phyloP scores from a whole-genome alignment of 768 basidiomycete genomes.

The Podaxis pistillaris region DNA sequence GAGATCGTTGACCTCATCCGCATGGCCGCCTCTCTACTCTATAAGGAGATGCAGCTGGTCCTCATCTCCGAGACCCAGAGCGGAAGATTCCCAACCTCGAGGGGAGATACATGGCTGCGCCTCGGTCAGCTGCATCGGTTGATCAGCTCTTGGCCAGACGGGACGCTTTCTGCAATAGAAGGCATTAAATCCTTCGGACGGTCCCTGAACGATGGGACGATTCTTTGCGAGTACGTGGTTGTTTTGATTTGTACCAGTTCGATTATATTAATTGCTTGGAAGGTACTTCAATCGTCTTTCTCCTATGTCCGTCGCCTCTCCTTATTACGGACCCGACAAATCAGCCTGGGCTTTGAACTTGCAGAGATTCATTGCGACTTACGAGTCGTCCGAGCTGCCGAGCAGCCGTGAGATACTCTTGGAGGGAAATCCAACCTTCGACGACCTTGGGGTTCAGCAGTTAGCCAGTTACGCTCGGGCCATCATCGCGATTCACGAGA shows the following conservation, averaged over 20 bases:
- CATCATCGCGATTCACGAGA: not conserved
- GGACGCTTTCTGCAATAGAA: not conserved
- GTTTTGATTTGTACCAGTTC: not conserved
- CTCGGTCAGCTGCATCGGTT: not conserved
- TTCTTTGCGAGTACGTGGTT: not conserved
- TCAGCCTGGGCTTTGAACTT: not conserved
- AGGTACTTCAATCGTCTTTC: not conserved
- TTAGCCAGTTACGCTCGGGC: not conserved
- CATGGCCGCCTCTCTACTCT: not conserved
- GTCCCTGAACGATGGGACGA: not conserved
- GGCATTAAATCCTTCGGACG: not conserved
- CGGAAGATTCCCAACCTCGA: not conserved
- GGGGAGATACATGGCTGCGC: not conserved
- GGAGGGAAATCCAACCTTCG: not conserved
- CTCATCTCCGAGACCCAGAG: not conserved
- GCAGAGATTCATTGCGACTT: not conserved
- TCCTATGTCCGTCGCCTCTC: not conserved
- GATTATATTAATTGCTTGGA: not conserved
- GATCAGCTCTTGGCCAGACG: not conserved
- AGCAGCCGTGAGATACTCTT: not conserved
- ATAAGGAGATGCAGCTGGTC: not conserved
- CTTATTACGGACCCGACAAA: not conserved
- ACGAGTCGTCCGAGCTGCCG: not conserved
- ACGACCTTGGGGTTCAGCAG: not conserved
- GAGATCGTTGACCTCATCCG: slow-evolving; percentile 2